Evolutionary conservation across 2,329 filamentous ascomycete genomes (phyloP).

Genomic region (Fusarium poae): DNA sequence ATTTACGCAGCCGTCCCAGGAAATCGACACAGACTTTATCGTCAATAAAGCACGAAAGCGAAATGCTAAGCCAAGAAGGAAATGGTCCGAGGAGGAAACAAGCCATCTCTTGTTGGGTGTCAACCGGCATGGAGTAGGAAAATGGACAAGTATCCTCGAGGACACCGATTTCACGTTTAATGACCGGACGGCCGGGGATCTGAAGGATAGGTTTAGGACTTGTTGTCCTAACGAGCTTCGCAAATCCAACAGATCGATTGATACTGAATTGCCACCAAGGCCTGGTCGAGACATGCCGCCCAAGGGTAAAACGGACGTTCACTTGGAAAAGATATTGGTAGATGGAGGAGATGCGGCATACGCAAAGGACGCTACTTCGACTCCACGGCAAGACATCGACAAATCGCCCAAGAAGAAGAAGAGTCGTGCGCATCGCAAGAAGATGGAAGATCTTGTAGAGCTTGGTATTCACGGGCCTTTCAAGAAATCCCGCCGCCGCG

Average conservation of each 20-base stretch:
- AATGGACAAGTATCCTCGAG: constrained; percentile 74
- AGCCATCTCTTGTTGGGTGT: constrained; percentile 72
- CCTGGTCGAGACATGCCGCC: constrained; percentile 49
- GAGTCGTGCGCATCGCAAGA: constrained; percentile 67
- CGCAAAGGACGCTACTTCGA: constrained; percentile 47
- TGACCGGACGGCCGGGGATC: constrained; percentile 70
- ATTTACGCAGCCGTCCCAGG: constrained; percentile 53
- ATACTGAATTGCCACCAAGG: constrained; percentile 43
- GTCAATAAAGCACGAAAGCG: constrained; percentile 63
- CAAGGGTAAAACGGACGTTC: constrained; percentile 62
- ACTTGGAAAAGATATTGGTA: constrained; percentile 69
- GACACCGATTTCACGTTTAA: constrained; percentile 72
- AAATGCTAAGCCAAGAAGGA: constrained; percentile 69
- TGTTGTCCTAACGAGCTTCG: constrained; percentile 74
- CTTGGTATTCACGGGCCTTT: constrained; percentile 74
- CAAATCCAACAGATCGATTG: constrained; percentile 53
- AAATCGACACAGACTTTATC: constrained; percentile 49
- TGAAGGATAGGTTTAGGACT: constrained; percentile 76
- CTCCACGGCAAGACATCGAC: constrained; percentile 51
- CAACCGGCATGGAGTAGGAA: constrained; percentile 72
- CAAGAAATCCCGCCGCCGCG: constrained; percentile 71
- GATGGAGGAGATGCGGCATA: constrained; percentile 57
- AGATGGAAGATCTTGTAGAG: constrained; percentile 66
- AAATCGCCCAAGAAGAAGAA: constrained; percentile 60
- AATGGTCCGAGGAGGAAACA: constrained; percentile 76